Percentiles rank a stretch among this genome's conserved stretches.
Evolutionary conservation across 257 asterid species (phyloP).

Genomic region (Ilex asprella): DNA sequence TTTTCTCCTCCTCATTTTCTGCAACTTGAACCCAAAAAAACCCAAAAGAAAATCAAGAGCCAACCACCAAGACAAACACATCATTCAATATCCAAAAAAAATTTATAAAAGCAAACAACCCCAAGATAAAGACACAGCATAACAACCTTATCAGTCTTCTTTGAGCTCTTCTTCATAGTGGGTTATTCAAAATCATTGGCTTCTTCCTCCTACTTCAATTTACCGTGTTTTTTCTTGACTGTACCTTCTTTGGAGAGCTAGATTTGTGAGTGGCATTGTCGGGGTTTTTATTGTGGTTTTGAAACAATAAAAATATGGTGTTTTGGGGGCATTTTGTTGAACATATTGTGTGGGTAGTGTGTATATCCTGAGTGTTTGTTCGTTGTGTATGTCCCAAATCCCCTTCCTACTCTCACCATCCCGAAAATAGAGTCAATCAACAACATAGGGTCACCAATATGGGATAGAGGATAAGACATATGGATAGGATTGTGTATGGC

Average conservation of each 20-base stretch:
- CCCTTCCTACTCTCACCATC: no score
- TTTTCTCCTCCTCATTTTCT: slow-evolving; percentile 19
- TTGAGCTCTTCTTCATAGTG: slow-evolving; percentile 18
- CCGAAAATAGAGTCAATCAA: no score
- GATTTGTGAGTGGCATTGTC: slow-evolving; percentile 31
- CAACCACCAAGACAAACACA: no score
- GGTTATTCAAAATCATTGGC: slow-evolving; percentile 43
- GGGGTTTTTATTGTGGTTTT: slow-evolving; percentile 24
- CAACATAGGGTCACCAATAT: no score
- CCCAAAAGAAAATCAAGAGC: background rate
- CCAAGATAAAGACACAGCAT: slow-evolving; percentile 4
- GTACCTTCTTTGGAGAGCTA: slow-evolving; percentile 11
- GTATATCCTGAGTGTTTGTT: no score
- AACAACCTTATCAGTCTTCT: slow-evolving; percentile 1
- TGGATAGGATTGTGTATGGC: no score
- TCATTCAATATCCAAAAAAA: background rate
- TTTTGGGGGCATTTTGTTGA: no score
- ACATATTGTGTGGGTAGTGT: no score
- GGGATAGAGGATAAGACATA: no score
- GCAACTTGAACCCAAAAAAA: slow-evolving; percentile 17
- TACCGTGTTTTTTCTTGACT: slow-evolving; percentile 18
- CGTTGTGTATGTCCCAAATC: no score
- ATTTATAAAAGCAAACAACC: background rate
- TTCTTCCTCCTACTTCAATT: slow-evolving; percentile 36
- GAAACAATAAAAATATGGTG: no score